phyloP scores from a whole-genome alignment of 345 rosid species.

The Euphorbia peplus region DNA sequence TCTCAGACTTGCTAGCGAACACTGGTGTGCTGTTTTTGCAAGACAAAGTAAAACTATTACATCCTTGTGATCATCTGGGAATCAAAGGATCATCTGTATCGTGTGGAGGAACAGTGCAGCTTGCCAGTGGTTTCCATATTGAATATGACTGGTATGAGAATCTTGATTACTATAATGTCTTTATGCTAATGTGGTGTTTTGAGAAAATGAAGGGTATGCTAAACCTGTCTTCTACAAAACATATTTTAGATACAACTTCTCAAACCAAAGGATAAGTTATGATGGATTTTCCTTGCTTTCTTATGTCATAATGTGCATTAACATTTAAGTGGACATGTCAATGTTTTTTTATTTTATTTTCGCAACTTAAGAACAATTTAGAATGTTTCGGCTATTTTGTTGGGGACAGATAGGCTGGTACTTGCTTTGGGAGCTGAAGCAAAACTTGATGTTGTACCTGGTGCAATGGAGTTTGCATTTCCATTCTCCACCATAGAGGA shows the following conservation, averaged over 20 bases:
- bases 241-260: neutral
- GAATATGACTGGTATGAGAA: constrained; percentile 85
- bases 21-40: constrained; percentile 68
- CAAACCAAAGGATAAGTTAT: neutral
- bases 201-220: neutral
- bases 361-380: constrained; percentile 7
- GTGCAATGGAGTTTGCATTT: constrained; percentile 83
- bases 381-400: constrained; percentile 32
- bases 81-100: constrained; percentile 42
- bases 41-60: constrained; percentile 72
- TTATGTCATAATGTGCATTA: neutral
- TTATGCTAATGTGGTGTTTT: neutral
- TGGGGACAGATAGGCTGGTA: constrained; percentile 97
- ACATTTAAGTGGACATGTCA: neutral
- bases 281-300: neutral
- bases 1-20: constrained; percentile 74
- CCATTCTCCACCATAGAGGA: constrained; percentile 86
- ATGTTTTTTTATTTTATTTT: neutral
- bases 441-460: constrained; percentile 77
- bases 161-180: neutral
- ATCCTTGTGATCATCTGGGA: constrained; percentile 63
- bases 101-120: constrained; percentile 77
- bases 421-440: constrained; percentile 97
- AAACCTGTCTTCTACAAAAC: neutral
- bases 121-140: constrained; percentile 70